Evolutionary conservation across 805 yeast genomes (phyloP).

Genomic region (Cyberlindnera mrakii): DNA sequence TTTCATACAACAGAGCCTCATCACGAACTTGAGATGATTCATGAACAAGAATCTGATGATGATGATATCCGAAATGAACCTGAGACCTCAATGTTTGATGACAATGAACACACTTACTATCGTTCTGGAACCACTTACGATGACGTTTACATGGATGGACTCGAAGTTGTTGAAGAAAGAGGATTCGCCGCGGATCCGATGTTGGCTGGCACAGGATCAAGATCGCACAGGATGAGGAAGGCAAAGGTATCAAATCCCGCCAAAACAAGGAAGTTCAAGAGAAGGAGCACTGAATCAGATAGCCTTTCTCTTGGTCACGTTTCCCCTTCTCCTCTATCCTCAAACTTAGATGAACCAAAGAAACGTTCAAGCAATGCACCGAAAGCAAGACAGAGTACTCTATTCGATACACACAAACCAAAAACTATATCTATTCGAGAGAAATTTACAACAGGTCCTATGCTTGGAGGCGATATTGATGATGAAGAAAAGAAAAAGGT

Average conservation of each 20-base stretch:
- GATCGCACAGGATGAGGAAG: background rate
- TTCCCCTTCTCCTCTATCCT: no score
- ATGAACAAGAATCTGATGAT: background rate
- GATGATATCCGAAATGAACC: background rate
- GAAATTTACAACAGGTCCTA: no score
- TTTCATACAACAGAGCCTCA: background rate
- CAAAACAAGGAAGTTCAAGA: background rate
- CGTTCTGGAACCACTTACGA: background rate
- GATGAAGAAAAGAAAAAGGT: background rate
- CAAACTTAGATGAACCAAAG: no score
- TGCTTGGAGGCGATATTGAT: no score
- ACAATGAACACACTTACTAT: background rate
- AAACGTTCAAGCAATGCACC: no score
- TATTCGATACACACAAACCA: no score
- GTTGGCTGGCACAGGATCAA: background rate
- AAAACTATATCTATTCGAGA: no score
- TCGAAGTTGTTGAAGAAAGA: conserved; percentile 1
- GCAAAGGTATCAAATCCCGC: background rate
- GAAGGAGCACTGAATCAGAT: background rate
- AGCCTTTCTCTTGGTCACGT: background rate
- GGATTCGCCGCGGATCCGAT: conserved; percentile 1
- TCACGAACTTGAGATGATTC: background rate
- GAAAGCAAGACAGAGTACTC: no score
- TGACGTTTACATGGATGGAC: background rate
- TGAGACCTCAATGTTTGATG: background rate